Evolutionary conservation across 1,284 basidiomycete species (phyloP).

Genomic region (Ceratobasidium papillatum): DNA sequence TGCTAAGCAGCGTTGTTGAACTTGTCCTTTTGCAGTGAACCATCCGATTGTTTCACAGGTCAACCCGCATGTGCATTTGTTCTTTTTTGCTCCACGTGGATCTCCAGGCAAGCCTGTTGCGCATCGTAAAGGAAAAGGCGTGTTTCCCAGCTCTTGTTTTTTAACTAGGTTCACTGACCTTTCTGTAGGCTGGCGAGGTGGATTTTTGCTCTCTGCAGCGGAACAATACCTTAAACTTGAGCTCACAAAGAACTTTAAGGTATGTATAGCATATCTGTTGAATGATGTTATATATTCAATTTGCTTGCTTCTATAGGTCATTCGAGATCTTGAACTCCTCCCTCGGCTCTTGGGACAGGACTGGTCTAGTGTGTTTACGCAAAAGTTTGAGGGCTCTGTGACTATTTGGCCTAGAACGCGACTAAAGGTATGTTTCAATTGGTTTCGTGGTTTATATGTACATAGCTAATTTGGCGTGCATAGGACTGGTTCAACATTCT

Average conservation of each 20-base stretch:
- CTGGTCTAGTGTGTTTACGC: constrained; percentile 94
- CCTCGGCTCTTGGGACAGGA: constrained; percentile 91
- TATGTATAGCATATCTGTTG: constrained; percentile 46
- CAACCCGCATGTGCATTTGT: constrained; percentile 98
- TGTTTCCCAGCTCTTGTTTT: constrained; percentile 40
- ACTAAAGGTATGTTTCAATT: constrained; percentile 62
- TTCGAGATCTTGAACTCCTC: constrained; percentile 90
- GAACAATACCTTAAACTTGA: constrained; percentile 96
- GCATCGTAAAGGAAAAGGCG: constrained; percentile 90
- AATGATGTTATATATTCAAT: background rate
- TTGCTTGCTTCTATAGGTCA: constrained; percentile 62
- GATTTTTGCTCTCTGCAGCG: constrained; percentile 90
- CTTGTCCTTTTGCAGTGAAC: constrained; percentile 67
- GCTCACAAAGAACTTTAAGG: constrained; percentile 94
- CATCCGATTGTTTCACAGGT: constrained; percentile 96
- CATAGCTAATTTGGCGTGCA: constrained; percentile 19
- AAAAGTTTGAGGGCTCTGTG: constrained; percentile 83
- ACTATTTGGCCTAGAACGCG: constrained; percentile 90
- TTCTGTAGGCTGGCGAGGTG: constrained; percentile 86
- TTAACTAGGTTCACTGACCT: background rate
- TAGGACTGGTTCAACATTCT: constrained; percentile 87
- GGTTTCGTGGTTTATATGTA: constrained; percentile 15
- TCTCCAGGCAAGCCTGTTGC: constrained; percentile 94
- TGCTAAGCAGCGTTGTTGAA: background rate
- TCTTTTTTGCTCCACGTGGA: constrained; percentile 95